Evolutionary conservation across 306 rosid species (phyloP), one percentile per base, ranked within the genome.

Genomic region (Sicyos edulis): DNA sequence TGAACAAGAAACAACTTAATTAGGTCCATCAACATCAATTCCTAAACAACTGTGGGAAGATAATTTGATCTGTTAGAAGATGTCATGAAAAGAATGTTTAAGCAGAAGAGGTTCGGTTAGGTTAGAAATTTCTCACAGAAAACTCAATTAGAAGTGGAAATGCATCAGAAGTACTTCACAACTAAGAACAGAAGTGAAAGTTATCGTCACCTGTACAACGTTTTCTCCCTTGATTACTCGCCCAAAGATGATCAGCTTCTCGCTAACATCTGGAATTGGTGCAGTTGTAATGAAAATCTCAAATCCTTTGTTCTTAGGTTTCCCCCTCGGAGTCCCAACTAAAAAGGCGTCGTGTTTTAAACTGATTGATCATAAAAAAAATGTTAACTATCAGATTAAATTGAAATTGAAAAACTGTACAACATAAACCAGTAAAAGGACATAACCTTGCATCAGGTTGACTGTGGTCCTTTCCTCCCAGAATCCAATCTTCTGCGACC

Each of bases 281-380:
- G 99, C 97, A 71, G 99, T 95, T 49, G 99, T 95, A 72, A 95
- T 89, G 74, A 91, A 90, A 78, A 95, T 89, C 83, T 91, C 91
- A 81, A 95, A 95, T 81, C 84, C 91, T 74, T 88, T 82, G 79
- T 81, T 70, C 76, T 57, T 70, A 45, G 66, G 12, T 71, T 87
- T 90, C n/a, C 84, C 87, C 86, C 88, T 90, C 16, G 97, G 84
- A 74, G 98, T 93, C 75, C 98, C 98, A 65, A 93, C 89, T 95
- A 88, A 82, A 76, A 93, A 93, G 0, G 96, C 97, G 69, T 90
- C 95, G 17, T 93, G 96, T 81, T 90, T 93, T 83, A 89, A 74
- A 77, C 96, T 93, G 80, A 59, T 70, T 71, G 51, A 14, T 21
- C 16, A 47, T 44, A 10, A 7, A 40, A 10, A 7, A 40, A 57